Evolutionary conservation across 331 rosid species (phyloP), one percentile per base, ranked within the genome.

Genomic region (Quercus lobata): DNA sequence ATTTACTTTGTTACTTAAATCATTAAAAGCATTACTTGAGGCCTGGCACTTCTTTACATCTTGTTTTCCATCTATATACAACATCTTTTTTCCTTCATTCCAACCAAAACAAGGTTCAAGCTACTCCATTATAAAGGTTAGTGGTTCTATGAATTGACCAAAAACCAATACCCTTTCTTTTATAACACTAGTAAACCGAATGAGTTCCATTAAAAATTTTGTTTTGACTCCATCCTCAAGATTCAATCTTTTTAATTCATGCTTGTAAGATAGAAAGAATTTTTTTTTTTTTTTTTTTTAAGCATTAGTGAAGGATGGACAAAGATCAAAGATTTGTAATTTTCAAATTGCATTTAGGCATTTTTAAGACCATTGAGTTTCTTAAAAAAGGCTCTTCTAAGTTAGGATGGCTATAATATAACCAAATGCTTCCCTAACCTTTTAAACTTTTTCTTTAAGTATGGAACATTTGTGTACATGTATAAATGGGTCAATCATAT

Each of bases 101-200:
- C 95, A 92, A 30, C 56, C 61, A 55, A 86, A 86, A 65, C 54
- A 82, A 7, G 71, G 54, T 35, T 72, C 29, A 29, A 88, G 83
- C 79, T 53, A 83, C 5, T 77, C 77, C 37, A 30, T 41, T n/a
- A 86, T 46, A 37, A 87, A 84, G 56, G 29, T 46, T 58, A 87
- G 75, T 4, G 95, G 89, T 0, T 46, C 75, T 32, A 87, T 17
- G 61, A 41, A 86, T 71, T 89, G 91, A 56, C 97, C 85, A 74
- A 92, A 92, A 54, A 92, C 84, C 80, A 92, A 84, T 24, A 91
- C 94, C 70, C 82, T 89, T 79, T 92, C 97, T 5, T 83, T 81
- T 69, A 75, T 17, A 41, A 84, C 82, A 21, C 24, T 52, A 55
- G 91, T 72, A 24, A 88, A 79, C 32, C 79, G 72, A 53, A 92